Conservation (phyloP, 768 basidiomycete species). For the Lenzites betulinus region DNA sequence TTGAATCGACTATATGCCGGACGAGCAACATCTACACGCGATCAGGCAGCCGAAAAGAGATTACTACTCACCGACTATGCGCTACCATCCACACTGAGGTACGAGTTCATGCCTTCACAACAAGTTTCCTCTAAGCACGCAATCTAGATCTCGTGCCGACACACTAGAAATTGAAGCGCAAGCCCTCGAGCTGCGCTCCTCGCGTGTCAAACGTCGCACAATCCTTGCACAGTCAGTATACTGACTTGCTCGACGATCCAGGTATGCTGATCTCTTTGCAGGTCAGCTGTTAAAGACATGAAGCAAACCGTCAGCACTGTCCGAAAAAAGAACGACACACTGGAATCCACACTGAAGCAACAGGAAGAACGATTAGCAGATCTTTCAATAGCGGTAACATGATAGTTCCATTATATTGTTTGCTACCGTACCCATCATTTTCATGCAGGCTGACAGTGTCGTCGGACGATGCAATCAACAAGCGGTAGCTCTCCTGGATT, state of each 20-base stretch:
- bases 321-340: neutral
- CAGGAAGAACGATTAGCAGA: neutral
- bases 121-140: neutral
- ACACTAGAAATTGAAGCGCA: constrained; percentile 31
- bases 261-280: constrained; percentile 5
- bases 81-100: constrained; percentile 8
- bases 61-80: neutral
- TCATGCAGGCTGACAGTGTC: neutral
- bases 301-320: constrained; percentile 26
- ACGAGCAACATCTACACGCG: no score
- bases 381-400: neutral
- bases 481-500: neutral
- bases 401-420: neutral
- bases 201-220: constrained; percentile 32
- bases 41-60: neutral
- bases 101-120: neutral
- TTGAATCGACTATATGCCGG: neutral
- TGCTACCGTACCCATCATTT: no score
- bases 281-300: constrained; percentile 30
- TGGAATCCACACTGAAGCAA: neutral
- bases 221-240: constrained; percentile 33
- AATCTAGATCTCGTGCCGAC: constrained; percentile 29
- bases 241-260: no score
- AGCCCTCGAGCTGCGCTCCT: constrained; percentile 32
- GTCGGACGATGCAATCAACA: neutral